A percentile compares a stretch with the other conserved stretches of the same genome.
Conservation (phyloP, 345 rosid species). For the Cochlearia excelsa region DNA sequence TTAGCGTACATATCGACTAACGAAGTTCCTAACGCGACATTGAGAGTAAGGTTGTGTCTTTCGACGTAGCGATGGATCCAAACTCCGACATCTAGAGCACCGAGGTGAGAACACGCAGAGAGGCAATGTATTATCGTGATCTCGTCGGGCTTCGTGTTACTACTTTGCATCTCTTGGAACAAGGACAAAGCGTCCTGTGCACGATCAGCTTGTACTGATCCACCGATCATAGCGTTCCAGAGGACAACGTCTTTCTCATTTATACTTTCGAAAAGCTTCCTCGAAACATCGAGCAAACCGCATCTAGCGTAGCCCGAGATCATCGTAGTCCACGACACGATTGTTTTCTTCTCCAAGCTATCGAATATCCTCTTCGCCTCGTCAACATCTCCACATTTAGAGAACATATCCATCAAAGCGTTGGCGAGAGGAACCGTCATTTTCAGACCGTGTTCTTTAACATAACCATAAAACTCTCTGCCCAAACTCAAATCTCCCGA, state of each 20-base stretch:
- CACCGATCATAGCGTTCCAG: slow-evolving; percentile 87
- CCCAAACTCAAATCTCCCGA: slow-evolving; percentile 59
- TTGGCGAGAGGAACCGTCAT: slow-evolving; percentile 63
- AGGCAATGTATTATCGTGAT: slow-evolving; percentile 83
- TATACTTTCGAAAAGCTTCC: slow-evolving; percentile 55
- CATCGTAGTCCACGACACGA: slow-evolving; percentile 77
- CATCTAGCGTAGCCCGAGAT: slow-evolving; percentile 65
- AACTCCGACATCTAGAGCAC: slow-evolving; percentile 76
- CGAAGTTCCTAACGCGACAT: slow-evolving; percentile 72
- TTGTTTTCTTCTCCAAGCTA: slow-evolving; percentile 49
- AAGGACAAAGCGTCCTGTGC: slow-evolving; percentile 65
- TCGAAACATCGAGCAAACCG: slow-evolving; percentile 54
- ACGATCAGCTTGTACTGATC: slow-evolving; percentile 58
- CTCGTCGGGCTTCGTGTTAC: slow-evolving; percentile 53
- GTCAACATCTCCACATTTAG: slow-evolving; percentile 64
- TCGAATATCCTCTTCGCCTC: slow-evolving; percentile 53
- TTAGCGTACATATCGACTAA: slow-evolving; percentile 84
- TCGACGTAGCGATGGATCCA: slow-evolving; percentile 77
- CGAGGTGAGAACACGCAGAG: slow-evolving; percentile 84
- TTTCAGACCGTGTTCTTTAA: slow-evolving; percentile 42
- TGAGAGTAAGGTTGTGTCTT: slow-evolving; percentile 50
- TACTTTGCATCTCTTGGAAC: slow-evolving; percentile 76
- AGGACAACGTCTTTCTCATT: slow-evolving; percentile 70
- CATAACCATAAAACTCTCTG: slow-evolving; percentile 50
- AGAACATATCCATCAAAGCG: slow-evolving; percentile 82